These are phyloP conservation scores for Malus hybrid DNA, from an alignment of 331 rosid genomes.

Conservation along the genomic window DNA sequence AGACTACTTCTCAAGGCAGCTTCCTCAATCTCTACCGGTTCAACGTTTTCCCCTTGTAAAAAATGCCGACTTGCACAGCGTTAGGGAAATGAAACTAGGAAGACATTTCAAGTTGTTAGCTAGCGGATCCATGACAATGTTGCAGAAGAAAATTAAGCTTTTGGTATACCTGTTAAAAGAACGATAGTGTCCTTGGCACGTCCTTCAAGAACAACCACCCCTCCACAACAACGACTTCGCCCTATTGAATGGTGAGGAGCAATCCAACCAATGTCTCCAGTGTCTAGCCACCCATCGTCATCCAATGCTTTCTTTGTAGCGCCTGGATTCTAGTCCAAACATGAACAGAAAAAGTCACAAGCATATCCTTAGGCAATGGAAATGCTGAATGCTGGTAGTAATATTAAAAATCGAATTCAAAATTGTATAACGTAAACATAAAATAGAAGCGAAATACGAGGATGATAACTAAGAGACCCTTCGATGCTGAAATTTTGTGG, in stretches of 20 bases:
- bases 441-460: not conserved
- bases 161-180: constrained; percentile 66
- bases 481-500: not conserved
- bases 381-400: not conserved
- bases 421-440: not conserved
- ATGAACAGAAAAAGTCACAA: not conserved
- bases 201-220: constrained; percentile 76
- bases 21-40: constrained; percentile 82
- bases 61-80: not conserved
- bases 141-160: not conserved
- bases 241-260: constrained; percentile 74
- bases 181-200: constrained; percentile 96
- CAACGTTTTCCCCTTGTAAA: constrained; percentile 74
- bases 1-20: constrained; percentile 77
- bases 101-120: not conserved
- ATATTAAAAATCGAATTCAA: not conserved
- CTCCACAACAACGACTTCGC: constrained; percentile 62
- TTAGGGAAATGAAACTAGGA: not conserved
- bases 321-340: constrained; percentile 49
- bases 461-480: not conserved
- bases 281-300: constrained; percentile 73
- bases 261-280: constrained; percentile 94
- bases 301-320: constrained; percentile 63
- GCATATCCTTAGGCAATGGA: not conserved
- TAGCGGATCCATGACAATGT: not conserved